These are phyloP conservation scores for Hygrophorus russula DNA, from an alignment of 768 basidiomycete species.

Conservation along the genomic window DNA sequence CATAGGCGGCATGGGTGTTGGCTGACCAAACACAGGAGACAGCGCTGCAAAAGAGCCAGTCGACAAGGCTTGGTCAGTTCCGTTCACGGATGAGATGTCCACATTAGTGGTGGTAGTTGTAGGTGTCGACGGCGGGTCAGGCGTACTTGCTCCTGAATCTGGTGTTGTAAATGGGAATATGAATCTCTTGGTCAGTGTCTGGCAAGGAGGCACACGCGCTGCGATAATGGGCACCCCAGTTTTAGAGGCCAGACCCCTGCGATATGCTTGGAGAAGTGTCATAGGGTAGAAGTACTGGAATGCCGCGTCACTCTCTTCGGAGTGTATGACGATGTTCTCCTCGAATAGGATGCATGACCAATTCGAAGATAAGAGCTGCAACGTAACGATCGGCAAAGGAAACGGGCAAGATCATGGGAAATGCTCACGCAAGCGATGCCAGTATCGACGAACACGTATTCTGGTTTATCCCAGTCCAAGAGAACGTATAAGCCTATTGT, in stretches of 20 bases:
- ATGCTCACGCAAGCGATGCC: slow-evolving; percentile 59
- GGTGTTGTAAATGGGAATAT: slow-evolving; percentile 28
- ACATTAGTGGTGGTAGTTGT: slow-evolving; percentile 5
- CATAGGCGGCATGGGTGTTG: background rate
- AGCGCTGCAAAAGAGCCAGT: slow-evolving; percentile 3
- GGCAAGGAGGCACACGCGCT: slow-evolving; percentile 28
- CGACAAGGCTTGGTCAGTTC: background rate
- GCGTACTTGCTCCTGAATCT: background rate
- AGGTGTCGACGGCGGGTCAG: slow-evolving; percentile 4
- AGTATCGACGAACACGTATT: slow-evolving; percentile 66
- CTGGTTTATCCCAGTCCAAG: slow-evolving; percentile 52
- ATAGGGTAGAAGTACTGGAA: slow-evolving; percentile 63
- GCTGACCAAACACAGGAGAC: background rate
- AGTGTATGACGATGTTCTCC: slow-evolving; percentile 59
- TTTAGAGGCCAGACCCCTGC: slow-evolving; percentile 14
- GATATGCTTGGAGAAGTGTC: slow-evolving; percentile 25
- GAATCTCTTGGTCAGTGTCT: slow-evolving; percentile 41
- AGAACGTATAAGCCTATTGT: slow-evolving; percentile 53
- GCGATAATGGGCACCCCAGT: slow-evolving; percentile 29
- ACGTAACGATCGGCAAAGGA: slow-evolving; percentile 1
- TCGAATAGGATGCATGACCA: slow-evolving; percentile 70
- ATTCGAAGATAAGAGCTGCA: slow-evolving; percentile 53
- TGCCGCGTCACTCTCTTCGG: slow-evolving; percentile 55
- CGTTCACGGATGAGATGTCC: background rate
- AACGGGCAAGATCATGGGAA: slow-evolving; percentile 1